phyloP scores from a whole-genome alignment of 257 asterid species.

The Solanum dulcamara region DNA sequence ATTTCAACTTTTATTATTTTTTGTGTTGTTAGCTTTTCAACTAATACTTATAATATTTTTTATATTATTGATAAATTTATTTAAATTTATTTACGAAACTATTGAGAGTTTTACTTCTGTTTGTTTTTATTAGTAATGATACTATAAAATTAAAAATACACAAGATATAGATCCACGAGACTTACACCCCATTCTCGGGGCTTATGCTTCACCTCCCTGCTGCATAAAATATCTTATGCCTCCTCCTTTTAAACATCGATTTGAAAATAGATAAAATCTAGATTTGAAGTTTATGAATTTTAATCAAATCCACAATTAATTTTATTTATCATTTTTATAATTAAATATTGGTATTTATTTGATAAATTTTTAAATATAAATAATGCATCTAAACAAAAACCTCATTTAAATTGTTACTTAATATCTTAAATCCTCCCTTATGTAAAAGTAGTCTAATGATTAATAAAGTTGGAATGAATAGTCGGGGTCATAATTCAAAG shows the following conservation, averaged over 20 bases:
- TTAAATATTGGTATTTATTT: not conserved
- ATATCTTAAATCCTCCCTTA: not conserved
- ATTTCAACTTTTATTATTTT: too few species aligned
- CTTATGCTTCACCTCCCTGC: too few species aligned
- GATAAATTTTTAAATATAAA: not conserved
- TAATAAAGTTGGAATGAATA: not conserved
- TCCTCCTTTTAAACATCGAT: too few species aligned
- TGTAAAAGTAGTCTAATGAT: not conserved
- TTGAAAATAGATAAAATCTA: not conserved
- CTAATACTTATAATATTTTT: too few species aligned
- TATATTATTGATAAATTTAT: too few species aligned
- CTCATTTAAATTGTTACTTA: not conserved
- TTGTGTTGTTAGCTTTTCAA: not conserved
- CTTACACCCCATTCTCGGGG: too few species aligned
- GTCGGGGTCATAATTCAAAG: not conserved
- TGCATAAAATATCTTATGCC: too few species aligned
- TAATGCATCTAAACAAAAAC: not conserved
- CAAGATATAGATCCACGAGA: too few species aligned
- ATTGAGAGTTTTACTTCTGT: not conserved
- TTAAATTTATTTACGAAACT: too few species aligned
- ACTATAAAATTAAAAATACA: too few species aligned
- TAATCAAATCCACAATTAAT: not conserved
- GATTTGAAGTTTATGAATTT: not conserved
- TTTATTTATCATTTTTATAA: not conserved
- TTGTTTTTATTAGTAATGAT: too few species aligned